phyloP scores from a whole-genome alignment of 495 filamentous ascomycete genomes.

The Terfezia claveryi region DNA sequence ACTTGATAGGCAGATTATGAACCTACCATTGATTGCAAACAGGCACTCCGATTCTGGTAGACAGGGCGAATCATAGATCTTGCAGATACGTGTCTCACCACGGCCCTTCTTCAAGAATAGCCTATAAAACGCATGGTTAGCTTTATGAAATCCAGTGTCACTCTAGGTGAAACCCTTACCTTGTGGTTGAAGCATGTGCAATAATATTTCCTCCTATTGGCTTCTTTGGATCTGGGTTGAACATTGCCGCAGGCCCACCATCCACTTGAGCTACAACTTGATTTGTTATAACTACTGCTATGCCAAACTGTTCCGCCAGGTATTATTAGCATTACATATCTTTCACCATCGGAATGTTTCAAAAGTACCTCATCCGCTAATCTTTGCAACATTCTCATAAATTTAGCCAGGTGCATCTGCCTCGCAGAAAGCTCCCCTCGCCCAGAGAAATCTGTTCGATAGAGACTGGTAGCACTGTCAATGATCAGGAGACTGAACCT shows the following conservation, averaged over 20 bases:
- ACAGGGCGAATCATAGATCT: constrained; percentile 97
- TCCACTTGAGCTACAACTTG: constrained; percentile 97
- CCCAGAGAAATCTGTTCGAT: constrained; percentile 86
- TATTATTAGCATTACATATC: not conserved
- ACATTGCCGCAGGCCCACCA: constrained; percentile 76
- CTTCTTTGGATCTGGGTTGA: constrained; percentile 97
- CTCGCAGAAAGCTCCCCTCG: constrained; percentile 77
- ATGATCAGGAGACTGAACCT: constrained; percentile 89
- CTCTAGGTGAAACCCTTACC: too few species aligned
- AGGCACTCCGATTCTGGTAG: constrained; percentile 88
- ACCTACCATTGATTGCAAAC: constrained; percentile 58
- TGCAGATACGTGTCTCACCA: constrained; percentile 87
- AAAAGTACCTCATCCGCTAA: constrained; percentile 54
- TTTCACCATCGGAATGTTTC: not conserved
- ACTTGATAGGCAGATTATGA: not conserved
- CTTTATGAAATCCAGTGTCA: constrained; percentile 7
- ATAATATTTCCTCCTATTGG: constrained; percentile 98
- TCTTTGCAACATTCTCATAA: constrained; percentile 81
- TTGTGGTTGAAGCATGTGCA: constrained; percentile 81
- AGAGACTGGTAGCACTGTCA: constrained; percentile 83
- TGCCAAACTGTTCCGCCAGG: constrained; percentile 39
- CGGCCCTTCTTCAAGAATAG: constrained; percentile 87
- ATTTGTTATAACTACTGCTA: constrained; percentile 96
- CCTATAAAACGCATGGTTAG: constrained; percentile 7
- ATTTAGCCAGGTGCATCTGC: constrained; percentile 89